Evolutionary conservation across 257 asterid species (phyloP).

Genomic region (Ophiorrhiza pumila): DNA sequence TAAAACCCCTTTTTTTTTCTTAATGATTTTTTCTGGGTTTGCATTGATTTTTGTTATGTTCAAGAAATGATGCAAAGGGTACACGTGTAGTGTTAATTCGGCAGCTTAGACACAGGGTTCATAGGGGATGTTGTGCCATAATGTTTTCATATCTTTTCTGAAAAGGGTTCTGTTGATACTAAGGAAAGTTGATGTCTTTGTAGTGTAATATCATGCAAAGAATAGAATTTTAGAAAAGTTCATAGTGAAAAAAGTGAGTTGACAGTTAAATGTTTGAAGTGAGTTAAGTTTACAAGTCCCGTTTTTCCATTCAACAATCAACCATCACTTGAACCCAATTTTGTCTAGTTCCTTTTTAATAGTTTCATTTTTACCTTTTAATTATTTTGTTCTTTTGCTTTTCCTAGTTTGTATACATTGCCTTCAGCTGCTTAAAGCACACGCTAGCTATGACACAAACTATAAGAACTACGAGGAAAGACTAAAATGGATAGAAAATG

Average conservation of each 20-base stretch:
- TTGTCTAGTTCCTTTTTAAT: neutral
- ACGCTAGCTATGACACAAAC: neutral
- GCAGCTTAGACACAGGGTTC: neutral
- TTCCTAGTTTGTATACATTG: too few relatives aligned
- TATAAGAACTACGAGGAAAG: neutral
- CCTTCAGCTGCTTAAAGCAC: neutral
- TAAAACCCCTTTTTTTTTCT: slow-evolving; percentile 28
- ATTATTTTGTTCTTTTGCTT: neutral
- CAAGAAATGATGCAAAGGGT: neutral
- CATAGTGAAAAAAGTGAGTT: neutral
- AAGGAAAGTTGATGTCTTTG: neutral
- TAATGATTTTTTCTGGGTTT: neutral
- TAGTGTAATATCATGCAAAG: neutral
- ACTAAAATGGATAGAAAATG: neutral
- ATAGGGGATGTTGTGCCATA: neutral
- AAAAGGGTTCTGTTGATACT: neutral
- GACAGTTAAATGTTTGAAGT: neutral
- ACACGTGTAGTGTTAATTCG: neutral
- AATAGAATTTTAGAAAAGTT: neutral
- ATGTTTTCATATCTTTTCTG: neutral
- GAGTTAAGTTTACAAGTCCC: neutral
- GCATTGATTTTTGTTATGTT: neutral
- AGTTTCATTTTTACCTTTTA: neutral
- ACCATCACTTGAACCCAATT: neutral
- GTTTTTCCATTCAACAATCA: neutral